Evolutionary conservation across 352 stramenopile species (phyloP).

Genomic region (Pythium chondricola): DNA sequence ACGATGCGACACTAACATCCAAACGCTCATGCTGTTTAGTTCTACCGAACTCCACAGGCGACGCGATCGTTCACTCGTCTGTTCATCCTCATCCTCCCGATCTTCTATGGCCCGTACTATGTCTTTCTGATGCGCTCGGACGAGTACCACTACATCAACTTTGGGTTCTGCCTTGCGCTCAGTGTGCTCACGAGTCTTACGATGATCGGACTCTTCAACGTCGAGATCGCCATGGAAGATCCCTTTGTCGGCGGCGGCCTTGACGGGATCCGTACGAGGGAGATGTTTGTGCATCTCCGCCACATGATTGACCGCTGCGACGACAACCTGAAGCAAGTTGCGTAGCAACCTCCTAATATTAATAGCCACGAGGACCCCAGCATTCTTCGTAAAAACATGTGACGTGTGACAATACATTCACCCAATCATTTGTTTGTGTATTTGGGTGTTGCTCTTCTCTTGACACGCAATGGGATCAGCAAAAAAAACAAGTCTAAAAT

Average conservation of each 20-base stretch:
- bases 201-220: constrained; percentile 87
- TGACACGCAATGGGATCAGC: neutral
- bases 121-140: constrained; percentile 63
- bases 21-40: too few relatives aligned
- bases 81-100: constrained; percentile 77
- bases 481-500: too few relatives aligned
- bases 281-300: constrained; percentile 44
- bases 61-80: constrained; percentile 80
- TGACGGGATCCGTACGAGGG: constrained; percentile 57
- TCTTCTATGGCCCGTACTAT: constrained; percentile 87
- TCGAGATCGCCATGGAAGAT: constrained; percentile 79
- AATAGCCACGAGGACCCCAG: too few relatives aligned
- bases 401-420: too few relatives aligned
- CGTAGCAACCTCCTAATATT: neutral
- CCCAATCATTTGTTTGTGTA: neutral
- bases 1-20: too few relatives aligned
- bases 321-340: constrained; percentile 19
- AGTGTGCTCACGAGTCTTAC: constrained; percentile 73
- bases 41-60: constrained; percentile 82
- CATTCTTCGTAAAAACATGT: too few relatives aligned
- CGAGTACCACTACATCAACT: constrained; percentile 50
- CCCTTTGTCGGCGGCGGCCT: constrained; percentile 64
- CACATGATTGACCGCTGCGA: constrained; percentile 46
- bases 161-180: constrained; percentile 69
- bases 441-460: neutral